Evolutionary conservation across 2,329 filamentous ascomycete species (phyloP), one percentile per base, ranked within the genome.

Genomic region (Nemania abortiva): DNA sequence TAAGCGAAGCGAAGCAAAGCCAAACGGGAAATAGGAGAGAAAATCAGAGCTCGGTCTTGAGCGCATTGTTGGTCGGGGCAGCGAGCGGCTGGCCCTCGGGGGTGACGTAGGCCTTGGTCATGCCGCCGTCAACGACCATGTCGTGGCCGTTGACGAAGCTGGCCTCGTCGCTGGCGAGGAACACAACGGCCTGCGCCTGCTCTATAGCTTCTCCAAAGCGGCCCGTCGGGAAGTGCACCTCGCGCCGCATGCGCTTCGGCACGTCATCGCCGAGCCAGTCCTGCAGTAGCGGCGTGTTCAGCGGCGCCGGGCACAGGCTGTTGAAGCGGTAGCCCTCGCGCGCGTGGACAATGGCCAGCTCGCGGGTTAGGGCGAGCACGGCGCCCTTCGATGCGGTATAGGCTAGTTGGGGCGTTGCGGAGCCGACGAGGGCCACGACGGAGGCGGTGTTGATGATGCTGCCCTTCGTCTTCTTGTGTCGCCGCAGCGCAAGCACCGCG

Each of bases 331-430:
- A 97, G 52, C 93, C 87, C 81, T 98, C 95, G 62, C 93, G 88
- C 27, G 95, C 95, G 81, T 98, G 95, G 22, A 97, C 93, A 82
- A 97, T 95, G 70, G 95, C 93, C 71, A 98, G 84, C 81, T 98
- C 95, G 70, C 95, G 89, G 42, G 95, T 98, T 84, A 98, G 85
- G 9, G 95, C 95, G 29, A 97, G 84, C 0, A 98, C 95, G 4
- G 95, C 95, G 68, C 95, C 95, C 85, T 98, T 98, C 83, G 91
- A 95, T 15, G 95, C 94, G 0, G 95, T 98, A 83, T 98, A 98
- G 42, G 95, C 95, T 66, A 97, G 86, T 83, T 97, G 94, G 0
- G 94, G 93, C 1, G 94, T 96, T 29, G 94, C 94, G 69, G 92
- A 91, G 57, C 94, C 94, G 61, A 97, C 92, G 61, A 97, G 86